Conservation (phyloP, 495 filamentous ascomycete species). For the Arthonia radiata region DNA sequence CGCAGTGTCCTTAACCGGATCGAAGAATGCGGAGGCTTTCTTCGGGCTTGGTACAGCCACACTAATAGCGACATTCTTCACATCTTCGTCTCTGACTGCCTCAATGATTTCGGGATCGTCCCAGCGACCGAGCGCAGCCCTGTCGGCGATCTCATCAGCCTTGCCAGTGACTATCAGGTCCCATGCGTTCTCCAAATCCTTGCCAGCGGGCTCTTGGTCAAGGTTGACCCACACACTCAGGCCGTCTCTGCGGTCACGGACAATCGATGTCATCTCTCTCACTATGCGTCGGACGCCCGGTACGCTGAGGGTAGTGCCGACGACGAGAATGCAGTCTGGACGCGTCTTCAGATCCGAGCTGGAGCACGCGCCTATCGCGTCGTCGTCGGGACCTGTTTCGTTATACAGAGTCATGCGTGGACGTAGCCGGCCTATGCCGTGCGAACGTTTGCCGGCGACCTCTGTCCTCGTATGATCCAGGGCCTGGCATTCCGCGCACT, state of each 20-base stretch:
- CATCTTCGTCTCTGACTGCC: no score
- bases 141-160: constrained; percentile 1
- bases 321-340: constrained; percentile 80
- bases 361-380: constrained; percentile 79
- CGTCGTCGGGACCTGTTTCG: constrained; percentile 86
- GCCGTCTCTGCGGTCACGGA: constrained; percentile 60
- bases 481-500: constrained; percentile 48
- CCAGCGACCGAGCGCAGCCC: no score
- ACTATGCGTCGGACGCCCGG: constrained; percentile 76
- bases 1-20: no score
- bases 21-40: no score
- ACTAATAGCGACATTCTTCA: no score
- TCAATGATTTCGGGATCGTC: no score
- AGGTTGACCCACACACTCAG: constrained; percentile 87
- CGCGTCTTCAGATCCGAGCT: constrained; percentile 57
- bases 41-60: no score
- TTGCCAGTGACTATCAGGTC: constrained; percentile 45
- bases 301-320: constrained; percentile 85
- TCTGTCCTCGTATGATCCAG: constrained; percentile 51
- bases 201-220: constrained; percentile 39
- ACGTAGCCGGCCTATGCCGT: constrained; percentile 73
- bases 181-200: constrained; percentile 77
- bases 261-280: constrained; percentile 63
- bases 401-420: constrained; percentile 94
- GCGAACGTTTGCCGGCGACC: constrained; percentile 69